phyloP scores from a whole-genome alignment of 2,329 filamentous ascomycete genomes.

The Aspergillus sp. region DNA sequence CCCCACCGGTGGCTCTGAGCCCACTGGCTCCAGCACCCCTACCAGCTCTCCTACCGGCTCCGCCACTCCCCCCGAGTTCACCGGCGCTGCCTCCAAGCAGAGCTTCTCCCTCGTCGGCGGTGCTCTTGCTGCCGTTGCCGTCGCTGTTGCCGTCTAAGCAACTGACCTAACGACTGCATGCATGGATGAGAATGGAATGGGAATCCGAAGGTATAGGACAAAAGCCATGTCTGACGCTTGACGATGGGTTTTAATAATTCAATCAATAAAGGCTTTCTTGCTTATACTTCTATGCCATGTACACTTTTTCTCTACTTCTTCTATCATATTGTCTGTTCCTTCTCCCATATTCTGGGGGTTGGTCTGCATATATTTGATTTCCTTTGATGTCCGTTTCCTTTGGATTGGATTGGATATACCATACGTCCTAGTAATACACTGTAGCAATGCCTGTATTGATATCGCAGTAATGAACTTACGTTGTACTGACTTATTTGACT shows the following conservation, averaged over 20 bases:
- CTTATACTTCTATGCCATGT: not conserved
- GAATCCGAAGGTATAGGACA: not conserved
- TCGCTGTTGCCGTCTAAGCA: conserved; percentile 14
- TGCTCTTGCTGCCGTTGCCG: conserved; percentile 14
- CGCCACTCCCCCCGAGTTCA: conserved; percentile 9
- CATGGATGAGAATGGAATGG: not conserved
- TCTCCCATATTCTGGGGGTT: not conserved
- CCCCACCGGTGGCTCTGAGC: conserved; percentile 1
- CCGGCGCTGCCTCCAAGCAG: conserved; percentile 13
- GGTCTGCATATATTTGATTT: not conserved
- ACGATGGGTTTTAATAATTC: not conserved
- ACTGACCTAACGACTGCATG: not conserved
- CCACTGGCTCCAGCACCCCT: not conserved
- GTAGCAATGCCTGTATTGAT: conserved; percentile 7
- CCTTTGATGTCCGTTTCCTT: not conserved
- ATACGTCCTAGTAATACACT: conserved; percentile 1
- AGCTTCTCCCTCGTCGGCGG: conserved; percentile 11
- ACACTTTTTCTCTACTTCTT: not conserved
- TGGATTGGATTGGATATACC: not conserved
- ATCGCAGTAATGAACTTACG: conserved; percentile 4
- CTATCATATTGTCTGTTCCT: not conserved
- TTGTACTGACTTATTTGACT: too few species aligned
- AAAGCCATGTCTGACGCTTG: conserved; percentile 2
- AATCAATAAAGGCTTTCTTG: not conserved
- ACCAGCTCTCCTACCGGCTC: not conserved